Conservation (phyloP, 1,284 basidiomycete genomes). For the Dichomitus squalens region DNA sequence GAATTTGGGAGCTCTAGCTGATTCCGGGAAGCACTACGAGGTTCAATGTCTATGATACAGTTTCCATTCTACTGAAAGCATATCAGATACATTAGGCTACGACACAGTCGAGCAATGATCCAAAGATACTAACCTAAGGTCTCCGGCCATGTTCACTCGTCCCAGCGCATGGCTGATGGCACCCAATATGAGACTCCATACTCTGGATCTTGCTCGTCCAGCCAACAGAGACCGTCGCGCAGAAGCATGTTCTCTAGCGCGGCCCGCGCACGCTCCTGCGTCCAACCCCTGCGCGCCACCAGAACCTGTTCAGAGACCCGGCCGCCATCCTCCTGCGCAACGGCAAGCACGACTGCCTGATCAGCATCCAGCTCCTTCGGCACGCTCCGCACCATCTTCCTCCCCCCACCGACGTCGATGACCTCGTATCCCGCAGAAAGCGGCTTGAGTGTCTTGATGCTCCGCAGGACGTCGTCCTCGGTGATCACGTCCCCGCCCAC, state of each 20-base stretch:
- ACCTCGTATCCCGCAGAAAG: constrained; percentile 91
- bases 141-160: constrained; percentile 48
- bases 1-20: too few species aligned
- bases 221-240: constrained; percentile 91
- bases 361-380: constrained; percentile 83
- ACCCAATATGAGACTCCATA: constrained; percentile 77
- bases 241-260: constrained; percentile 90
- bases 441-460: constrained; percentile 87
- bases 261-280: constrained; percentile 68
- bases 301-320: constrained; percentile 63
- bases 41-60: too few species aligned
- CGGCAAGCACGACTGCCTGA: constrained; percentile 73
- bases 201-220: constrained; percentile 83
- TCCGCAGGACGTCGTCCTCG: constrained; percentile 83
- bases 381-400: constrained; percentile 72
- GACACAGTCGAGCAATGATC: too few species aligned
- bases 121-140: too few species aligned
- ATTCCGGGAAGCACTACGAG: too few species aligned
- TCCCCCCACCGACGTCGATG: constrained; percentile 65
- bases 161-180: constrained; percentile 83
- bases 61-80: too few species aligned
- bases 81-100: too few species aligned
- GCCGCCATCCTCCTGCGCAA: constrained; percentile 72
- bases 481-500: constrained; percentile 67
- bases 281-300: constrained; percentile 73